Evolutionary conservation across 192 early-diverging fungal genomes (phyloP), one percentile per base, ranked within the genome.

Genomic region (Phycomyces nitens): DNA sequence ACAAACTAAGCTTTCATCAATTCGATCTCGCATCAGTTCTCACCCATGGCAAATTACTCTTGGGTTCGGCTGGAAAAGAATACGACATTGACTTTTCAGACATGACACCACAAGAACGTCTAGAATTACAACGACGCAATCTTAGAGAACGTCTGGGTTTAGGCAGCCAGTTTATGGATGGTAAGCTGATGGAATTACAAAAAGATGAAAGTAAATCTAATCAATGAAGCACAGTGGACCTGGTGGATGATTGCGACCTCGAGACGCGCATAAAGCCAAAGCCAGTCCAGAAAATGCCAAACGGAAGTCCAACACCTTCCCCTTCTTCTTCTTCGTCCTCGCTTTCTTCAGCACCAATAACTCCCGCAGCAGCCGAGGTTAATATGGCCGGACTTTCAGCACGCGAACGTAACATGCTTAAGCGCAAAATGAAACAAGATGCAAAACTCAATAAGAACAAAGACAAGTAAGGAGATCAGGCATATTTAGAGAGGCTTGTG

Each of bases 1-100:
- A 86, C 42, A 76, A 84, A 56, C 74, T 93, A 64, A 71, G 82
- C 27, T 99, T 99, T 74, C 78, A 74, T 47, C 82, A 85, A 41
- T 91, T 97, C 60, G 87, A 96, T 73, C 88, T 99, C 29, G 86
- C 82, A 15, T 83, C 80, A 22, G 92, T 97, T 8, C 71, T 99
- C 5, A 73, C 79, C 51, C 80, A 89, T 52, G 95, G 95, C 5
- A 82, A 82, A 26, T 75, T 89, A 22, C 74, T 99, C 34, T 76
- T 99, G 7, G 87, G 89, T 5, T 91, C 88, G 26, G 92, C 92
- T 6, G 97, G 97, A 29, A 86, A 87, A 64, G 97, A 99, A 77
- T 99, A 92, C 69, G 96, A 99, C 58, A 76, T 89, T 20, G 92
- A 88, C 68, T 69, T 91, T 55, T 76, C 77, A 26, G 88, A 88